These are phyloP conservation scores for Jamesozyma hellenica DNA, from an alignment of 805 yeast genomes.

Conservation along the genomic window DNA sequence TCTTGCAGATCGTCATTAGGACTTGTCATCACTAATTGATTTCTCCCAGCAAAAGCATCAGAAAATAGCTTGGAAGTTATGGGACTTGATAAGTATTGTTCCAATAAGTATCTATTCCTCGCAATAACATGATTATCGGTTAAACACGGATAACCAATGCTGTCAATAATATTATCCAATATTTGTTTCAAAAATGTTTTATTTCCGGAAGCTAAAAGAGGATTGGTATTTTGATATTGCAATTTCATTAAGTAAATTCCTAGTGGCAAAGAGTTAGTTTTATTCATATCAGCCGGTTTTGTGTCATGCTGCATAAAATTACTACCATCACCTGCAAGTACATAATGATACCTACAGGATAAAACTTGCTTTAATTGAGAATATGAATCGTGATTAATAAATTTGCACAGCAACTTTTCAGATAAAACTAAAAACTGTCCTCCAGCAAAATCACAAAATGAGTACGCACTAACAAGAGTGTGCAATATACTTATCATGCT, in stretches of 20 bases:
- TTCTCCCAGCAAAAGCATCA: constrained; percentile 44
- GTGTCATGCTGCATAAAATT: constrained; percentile 60
- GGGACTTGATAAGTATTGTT: constrained; percentile 38
- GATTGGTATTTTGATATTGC: constrained; percentile 41
- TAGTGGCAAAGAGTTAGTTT: constrained; percentile 21
- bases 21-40: constrained; percentile 22
- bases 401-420: constrained; percentile 41
- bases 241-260: constrained; percentile 30
- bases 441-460: constrained; percentile 55
- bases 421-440: constrained; percentile 55
- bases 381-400: constrained; percentile 41
- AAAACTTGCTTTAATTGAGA: constrained; percentile 67
- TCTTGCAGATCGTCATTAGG: constrained; percentile 37
- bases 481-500: constrained; percentile 51
- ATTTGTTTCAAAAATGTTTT: constrained; percentile 62
- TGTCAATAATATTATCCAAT: constrained; percentile 61
- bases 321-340: constrained; percentile 47
- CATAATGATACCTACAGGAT: constrained; percentile 66
- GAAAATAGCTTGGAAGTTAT: constrained; percentile 38
- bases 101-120: constrained; percentile 38
- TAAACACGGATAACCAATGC: constrained; percentile 54
- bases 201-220: constrained; percentile 45
- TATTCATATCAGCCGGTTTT: constrained; percentile 31
- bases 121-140: constrained; percentile 34
- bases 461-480: constrained; percentile 57